Evolutionary conservation across 441 rosid species (phyloP), one percentile per base, ranked within the genome.

Genomic region (Jatropha podagrica): DNA sequence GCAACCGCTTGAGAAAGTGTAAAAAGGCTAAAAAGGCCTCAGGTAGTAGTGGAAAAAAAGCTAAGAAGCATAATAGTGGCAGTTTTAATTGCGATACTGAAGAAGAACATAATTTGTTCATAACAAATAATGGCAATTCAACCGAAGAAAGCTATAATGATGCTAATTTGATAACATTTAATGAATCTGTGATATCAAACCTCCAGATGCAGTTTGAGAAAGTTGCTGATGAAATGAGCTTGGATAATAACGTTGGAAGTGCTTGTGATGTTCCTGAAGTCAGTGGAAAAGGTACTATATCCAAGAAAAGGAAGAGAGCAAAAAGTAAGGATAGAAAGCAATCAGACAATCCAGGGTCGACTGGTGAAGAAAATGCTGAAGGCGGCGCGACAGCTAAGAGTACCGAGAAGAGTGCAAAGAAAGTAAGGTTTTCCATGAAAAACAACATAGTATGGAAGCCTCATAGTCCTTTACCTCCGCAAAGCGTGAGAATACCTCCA

Each of bases 371-470:
- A 60, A 87, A 84, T 76, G 87, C 20, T 62, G 92, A 80, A 70
- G 78, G 27, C 49, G 81, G 77, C 72, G 68, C 59, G 73, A 68
- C 86, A 0, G 85, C 76, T 2, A 88, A 83, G 75, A 89, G 87
- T 49, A 79, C 71, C 7, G 91, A 86, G 79, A 89, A 88, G 81
- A 89, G 95, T 84, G 85, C 81, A 13, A 95, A 93, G 91, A 91
- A 89, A 87, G 99, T 95, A 18, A 84, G 89, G 78, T 95, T 95
- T 65, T 88, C 93, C 12, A 87, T 93, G 93, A 91, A 88, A 77
- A 90, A 82, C 85, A 95, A 95, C 85, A 72, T 95, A 85, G 96
- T 93, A 44, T 95, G 99, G 99, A 95, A 93, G 78, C 97, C 99
- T 14, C 95, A 93, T 60, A 91, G 85, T 76, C 99, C 99, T 59